phyloP scores from a whole-genome alignment of 805 yeast genomes.

The Blastobotrys americana region DNA sequence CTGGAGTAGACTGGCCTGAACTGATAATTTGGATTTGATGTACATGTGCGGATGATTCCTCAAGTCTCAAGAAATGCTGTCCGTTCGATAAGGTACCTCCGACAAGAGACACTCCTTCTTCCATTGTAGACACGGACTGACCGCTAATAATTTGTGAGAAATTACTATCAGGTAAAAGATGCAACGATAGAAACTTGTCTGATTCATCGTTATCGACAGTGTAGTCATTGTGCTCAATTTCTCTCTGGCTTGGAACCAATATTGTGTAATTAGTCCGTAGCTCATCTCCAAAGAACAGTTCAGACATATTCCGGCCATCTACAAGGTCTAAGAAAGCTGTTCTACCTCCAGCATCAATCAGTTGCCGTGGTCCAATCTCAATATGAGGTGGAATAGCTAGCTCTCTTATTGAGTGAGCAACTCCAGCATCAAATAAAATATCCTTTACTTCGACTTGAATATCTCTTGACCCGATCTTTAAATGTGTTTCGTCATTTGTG shows the following conservation, averaged over 20 bases:
- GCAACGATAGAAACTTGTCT: constrained; percentile 54
- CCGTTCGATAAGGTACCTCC: constrained; percentile 21
- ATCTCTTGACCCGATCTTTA: constrained; percentile 4
- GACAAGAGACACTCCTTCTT: constrained; percentile 14
- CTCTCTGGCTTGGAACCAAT: constrained; percentile 61
- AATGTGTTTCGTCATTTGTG: background rate
- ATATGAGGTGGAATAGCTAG: constrained; percentile 53
- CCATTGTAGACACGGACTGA: constrained; percentile 21
- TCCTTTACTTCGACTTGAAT: constrained; percentile 41
- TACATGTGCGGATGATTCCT: constrained; percentile 7
- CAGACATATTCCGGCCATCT: constrained; percentile 37
- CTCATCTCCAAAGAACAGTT: constrained; percentile 32
- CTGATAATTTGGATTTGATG: constrained; percentile 22
- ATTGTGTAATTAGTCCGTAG: constrained; percentile 45
- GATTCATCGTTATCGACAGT: constrained; percentile 39
- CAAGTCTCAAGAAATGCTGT: background rate
- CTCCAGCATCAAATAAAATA: constrained; percentile 75
- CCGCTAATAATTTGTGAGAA: constrained; percentile 18
- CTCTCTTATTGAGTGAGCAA: constrained; percentile 59
- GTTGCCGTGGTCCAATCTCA: constrained; percentile 45
- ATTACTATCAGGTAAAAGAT: constrained; percentile 57
- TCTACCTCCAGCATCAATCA: constrained; percentile 50
- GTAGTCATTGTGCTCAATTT: constrained; percentile 47
- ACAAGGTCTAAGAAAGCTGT: constrained; percentile 42
- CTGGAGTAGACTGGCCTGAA: constrained; percentile 20